Base-by-base conservation (phyloP, 805 yeast genomes). In the Metschnikowia colocasiae region DNA sequence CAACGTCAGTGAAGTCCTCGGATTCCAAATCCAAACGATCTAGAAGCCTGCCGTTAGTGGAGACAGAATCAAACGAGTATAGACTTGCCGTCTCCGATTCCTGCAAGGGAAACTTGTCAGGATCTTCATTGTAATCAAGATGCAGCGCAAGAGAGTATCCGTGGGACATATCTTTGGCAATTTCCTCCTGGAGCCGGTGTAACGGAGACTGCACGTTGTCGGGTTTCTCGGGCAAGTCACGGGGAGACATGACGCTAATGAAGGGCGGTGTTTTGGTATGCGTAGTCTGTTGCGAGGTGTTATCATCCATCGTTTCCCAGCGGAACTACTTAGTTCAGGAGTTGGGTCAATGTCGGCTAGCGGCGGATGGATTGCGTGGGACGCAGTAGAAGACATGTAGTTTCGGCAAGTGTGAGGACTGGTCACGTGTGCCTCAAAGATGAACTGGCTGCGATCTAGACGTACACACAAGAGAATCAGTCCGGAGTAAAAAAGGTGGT, bases 41-140 rank as follows among this genome's bases (percentile, higher is more conserved):
- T 10, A 73, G 57, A 26, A 73, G 59, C 36, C 76, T 51, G 4
- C 75, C 75, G 51, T 60, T 69, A 26, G 76, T 72, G 37, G 71
- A 64, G 7, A 71, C 74, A 4, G 75, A 70, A 35, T 72, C 76
- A 45, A 71, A 73, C 10, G 75, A 68, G 51, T 70, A 71, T n/a
- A 73, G 54, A 48, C 75, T 70, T 25, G 63, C 70, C 26, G 31
- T 23, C 27, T 29, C 41, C 27, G 32, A 31, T 26, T 16, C 37
- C 10, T 13, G 36, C 23, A 26, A n/a, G 26, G 30, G 22, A 16
- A 25, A 34, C 23, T 10, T 40, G 20, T 27, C 35, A 32, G 23
- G n/a, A 22, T 35, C 30, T 40, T 18, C 38, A 12, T n/a, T 6
- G 19, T 31, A 31, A 33, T 27, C 23, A 8, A 13, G 23, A 22